A percentile compares a stretch with the other conserved stretches of the same genome.
Evolutionary conservation across 306 rosid genomes (phyloP).

Genomic region (Pterocarpus santalinus): DNA sequence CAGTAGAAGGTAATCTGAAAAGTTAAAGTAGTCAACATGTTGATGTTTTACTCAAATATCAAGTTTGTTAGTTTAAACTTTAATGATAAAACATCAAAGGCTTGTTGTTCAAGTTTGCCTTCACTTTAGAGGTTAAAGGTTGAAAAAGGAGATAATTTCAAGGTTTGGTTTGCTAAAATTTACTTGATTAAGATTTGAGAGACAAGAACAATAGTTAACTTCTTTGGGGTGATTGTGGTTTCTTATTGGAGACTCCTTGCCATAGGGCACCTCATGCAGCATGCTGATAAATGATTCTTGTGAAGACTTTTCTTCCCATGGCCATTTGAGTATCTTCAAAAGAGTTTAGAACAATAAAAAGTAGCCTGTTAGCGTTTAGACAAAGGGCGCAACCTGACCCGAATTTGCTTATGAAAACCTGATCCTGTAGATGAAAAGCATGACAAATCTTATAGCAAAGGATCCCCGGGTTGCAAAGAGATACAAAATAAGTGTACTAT

Average conservation of each 20-base stretch:
- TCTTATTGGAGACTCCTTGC: conserved; percentile 11
- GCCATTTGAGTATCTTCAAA: conserved; percentile 51
- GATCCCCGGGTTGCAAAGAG: conserved; percentile 48
- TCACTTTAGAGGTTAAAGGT: neutral
- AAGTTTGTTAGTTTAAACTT: neutral
- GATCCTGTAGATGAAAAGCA: conserved; percentile 60
- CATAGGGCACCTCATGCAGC: too few species aligned
- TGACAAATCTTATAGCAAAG: conserved; percentile 60
- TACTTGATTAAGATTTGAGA: neutral
- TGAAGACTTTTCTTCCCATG: neutral
- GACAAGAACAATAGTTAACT: neutral
- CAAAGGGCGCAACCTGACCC: conserved; percentile 49
- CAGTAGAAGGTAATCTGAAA: neutral
- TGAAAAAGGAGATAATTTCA: neutral
- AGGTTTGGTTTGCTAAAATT: conserved; percentile 10
- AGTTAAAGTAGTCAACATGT: neutral
- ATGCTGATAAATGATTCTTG: conserved; percentile 41
- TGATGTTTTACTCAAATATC: neutral
- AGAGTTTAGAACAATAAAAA: conserved; percentile 57
- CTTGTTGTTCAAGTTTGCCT: neutral
- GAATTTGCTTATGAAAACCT: conserved; percentile 43
- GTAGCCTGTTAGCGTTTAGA: conserved; percentile 51
- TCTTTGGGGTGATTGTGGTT: conserved; percentile 33
- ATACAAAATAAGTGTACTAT: conserved; percentile 49
- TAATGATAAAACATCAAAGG: neutral